These are phyloP conservation scores for Phytophthora cajani DNA, from an alignment of 352 stramenopile species.

Conservation along the genomic window DNA sequence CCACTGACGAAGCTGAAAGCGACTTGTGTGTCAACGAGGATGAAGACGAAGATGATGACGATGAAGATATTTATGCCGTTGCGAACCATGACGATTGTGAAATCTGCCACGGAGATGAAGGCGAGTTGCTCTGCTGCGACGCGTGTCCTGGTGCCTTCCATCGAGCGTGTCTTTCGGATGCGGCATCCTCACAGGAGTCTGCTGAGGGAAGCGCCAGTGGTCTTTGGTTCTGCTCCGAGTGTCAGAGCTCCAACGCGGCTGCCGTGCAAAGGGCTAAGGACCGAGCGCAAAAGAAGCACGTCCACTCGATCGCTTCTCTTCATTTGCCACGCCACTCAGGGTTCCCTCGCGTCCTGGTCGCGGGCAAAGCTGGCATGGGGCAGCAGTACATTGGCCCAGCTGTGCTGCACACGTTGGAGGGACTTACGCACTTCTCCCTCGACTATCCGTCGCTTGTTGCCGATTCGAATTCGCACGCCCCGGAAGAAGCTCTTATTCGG, in stretches of 20 bases:
- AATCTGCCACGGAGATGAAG: conserved; percentile 69
- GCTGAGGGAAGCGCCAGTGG: conserved; percentile 5
- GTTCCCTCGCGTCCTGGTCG: conserved; percentile 77
- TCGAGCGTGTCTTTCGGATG: conserved; percentile 42
- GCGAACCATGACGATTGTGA: conserved; percentile 72
- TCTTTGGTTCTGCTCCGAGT: conserved; percentile 71
- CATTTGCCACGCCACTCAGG: conserved; percentile 62
- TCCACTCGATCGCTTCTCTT: conserved; percentile 36
- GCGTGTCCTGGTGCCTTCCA: conserved; percentile 74
- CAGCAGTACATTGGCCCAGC: conserved; percentile 73
- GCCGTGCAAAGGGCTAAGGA: conserved; percentile 33
- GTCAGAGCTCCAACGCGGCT: conserved; percentile 34
- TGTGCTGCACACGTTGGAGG: conserved; percentile 79
- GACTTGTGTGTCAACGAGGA: conserved; percentile 13
- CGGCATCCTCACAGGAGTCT: conserved; percentile 17
- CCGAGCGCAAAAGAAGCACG: conserved; percentile 32
- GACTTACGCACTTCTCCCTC: conserved; percentile 79
- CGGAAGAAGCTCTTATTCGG: conserved; percentile 82
- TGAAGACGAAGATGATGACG: conserved; percentile 59
- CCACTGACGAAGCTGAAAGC: conserved; percentile 10
- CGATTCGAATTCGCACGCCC: conserved; percentile 65
- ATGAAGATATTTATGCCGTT: conserved; percentile 70
- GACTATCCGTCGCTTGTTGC: conserved; percentile 82
- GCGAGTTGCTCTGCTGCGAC: conserved; percentile 66
- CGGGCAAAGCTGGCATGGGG: conserved; percentile 65